Base-by-base conservation (phyloP, 2,329 filamentous ascomycete species). In the Cercospora sp. region DNA sequence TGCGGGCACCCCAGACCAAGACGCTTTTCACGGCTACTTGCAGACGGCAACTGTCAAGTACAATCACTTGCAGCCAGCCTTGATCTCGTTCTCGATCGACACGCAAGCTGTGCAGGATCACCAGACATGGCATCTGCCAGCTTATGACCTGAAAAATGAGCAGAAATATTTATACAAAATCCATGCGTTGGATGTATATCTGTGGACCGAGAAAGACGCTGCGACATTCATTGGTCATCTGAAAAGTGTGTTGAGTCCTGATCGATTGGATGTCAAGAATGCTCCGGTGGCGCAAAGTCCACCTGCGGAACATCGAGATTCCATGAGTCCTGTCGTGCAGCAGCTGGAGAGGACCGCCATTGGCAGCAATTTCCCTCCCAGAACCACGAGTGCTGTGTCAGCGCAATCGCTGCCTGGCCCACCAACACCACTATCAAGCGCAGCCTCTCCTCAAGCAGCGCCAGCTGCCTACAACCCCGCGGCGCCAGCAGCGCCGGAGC, bases 381-480 rank as follows among this genome's bases (percentile, higher is more conserved):
- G 76, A 75, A 79, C 69, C 75, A 78, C 69, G 72, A 79, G 78
- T 55, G 77, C 68, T 75, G 79, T 72, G 66, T 82, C 73, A 76
- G 78, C 74, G 74, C 79, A 73, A 16, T 80, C 61, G n/a, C 65
- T 75, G 3, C 74, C 71, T 21, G 77, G 74, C 9, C 76, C 77
- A 13, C 76, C 76, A 5, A 76, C 73, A 26, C 75, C 77, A 66
- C 73, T 30, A 69, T 66, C 71, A 8, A 67, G 63, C n/a, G 69
- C 67, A 10, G 71, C 63, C 40, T 71, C 72, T 3, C 66, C 72
- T 3, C 70, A 72, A 53, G 60, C 70, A 43, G 43, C 72, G 5
- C 89, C 90, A 0, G 88, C 92, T 81, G 87, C 90, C 2, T 94
- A 94, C 77, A 94, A 94, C 76, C 91, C 91, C 3, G 91, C 91